phyloP scores from a whole-genome alignment of 2,329 filamentous ascomycete species.

The Xylaria digitata region DNA sequence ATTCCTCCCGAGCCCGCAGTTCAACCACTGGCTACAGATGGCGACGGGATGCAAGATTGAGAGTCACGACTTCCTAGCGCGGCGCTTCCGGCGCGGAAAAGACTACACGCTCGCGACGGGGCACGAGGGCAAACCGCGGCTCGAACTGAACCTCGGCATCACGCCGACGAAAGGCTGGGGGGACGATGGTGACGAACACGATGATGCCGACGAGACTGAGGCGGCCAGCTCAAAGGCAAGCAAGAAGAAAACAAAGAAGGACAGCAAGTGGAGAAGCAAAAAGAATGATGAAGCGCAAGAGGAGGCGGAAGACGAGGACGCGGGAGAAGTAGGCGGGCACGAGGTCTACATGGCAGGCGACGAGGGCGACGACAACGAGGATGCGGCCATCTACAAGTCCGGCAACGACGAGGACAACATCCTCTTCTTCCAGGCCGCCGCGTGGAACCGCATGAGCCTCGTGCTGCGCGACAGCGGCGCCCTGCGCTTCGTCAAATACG shows the following conservation, averaged over 20 bases:
- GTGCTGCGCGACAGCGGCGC: conserved; percentile 88
- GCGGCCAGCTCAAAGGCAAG: conserved; percentile 45
- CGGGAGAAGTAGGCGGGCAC: conserved; percentile 76
- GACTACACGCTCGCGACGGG: conserved; percentile 95
- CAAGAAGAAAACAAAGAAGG: conserved; percentile 53
- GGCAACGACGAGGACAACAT: conserved; percentile 79
- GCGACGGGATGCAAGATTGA: conserved; percentile 81
- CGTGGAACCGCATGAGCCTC: conserved; percentile 92
- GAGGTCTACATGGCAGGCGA: conserved; percentile 95
- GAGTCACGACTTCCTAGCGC: conserved; percentile 80
- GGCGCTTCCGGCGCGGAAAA: conserved; percentile 84
- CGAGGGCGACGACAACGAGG: conserved; percentile 71
- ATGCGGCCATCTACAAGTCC: conserved; percentile 89
- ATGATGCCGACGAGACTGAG: conserved; percentile 57
- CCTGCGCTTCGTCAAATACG: conserved; percentile 95
- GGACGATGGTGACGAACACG: conserved; percentile 69
- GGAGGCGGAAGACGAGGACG: conserved; percentile 51
- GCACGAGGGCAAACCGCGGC: conserved; percentile 78
- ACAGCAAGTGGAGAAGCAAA: conserved; percentile 46
- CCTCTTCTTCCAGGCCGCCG: conserved; percentile 70
- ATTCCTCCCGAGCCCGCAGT: conserved; percentile 84
- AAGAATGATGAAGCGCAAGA: conserved; percentile 49
- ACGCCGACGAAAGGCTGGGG: conserved; percentile 91
- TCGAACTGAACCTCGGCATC: conserved; percentile 88
- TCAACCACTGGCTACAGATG: conserved; percentile 88